Conservation (phyloP, 768 basidiomycete species). For the Boletus reticulatus region DNA sequence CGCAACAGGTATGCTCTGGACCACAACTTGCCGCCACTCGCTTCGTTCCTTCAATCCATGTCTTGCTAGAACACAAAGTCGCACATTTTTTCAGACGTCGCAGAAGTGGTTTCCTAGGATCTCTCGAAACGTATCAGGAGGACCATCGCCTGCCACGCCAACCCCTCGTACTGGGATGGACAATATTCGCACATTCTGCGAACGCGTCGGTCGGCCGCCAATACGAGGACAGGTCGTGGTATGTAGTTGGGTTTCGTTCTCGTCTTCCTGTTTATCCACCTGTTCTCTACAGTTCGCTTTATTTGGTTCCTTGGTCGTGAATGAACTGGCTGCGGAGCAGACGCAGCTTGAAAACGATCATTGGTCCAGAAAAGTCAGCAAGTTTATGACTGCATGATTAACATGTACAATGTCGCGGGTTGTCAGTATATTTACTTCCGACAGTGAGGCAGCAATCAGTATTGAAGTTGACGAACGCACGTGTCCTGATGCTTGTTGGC, state of each 20-base stretch:
- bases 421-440: no score
- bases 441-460: no score
- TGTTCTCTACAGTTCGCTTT: constrained; percentile 46
- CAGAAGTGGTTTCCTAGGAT: no score
- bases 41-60: constrained; percentile 16
- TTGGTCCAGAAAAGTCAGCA: constrained; percentile 47
- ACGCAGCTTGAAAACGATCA: constrained; percentile 64
- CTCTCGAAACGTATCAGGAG: no score
- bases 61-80: constrained; percentile 10
- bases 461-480: no score
- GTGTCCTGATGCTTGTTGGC: no score
- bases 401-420: no score
- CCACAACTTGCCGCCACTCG: constrained; percentile 17
- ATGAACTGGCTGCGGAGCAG: constrained; percentile 48
- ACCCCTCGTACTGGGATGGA: constrained; percentile 34
- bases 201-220: constrained; percentile 46
- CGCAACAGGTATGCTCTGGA: constrained; percentile 24
- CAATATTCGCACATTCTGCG: constrained; percentile 40
- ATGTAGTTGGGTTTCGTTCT: constrained; percentile 17
- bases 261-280: background rate
- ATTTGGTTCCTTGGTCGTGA: constrained; percentile 46
- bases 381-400: no score
- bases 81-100: constrained; percentile 23
- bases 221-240: constrained; percentile 55
- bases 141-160: constrained; percentile 10